Conservation (phyloP, 2,329 filamentous ascomycete genomes). For the Pestalotiopsis sp. region DNA sequence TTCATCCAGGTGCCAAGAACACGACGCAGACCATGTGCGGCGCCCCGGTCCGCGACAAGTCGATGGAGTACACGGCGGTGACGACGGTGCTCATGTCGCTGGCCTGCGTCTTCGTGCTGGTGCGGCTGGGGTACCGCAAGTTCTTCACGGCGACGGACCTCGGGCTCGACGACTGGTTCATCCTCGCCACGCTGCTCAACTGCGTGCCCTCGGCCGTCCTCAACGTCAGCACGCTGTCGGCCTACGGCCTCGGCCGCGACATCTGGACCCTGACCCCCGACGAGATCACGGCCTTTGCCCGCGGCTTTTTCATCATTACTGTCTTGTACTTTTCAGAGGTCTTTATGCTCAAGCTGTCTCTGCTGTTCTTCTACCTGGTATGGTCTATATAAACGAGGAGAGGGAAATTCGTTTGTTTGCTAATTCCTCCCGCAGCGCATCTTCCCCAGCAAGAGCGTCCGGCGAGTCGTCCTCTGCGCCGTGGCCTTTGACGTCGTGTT, state of each 20-base stretch:
- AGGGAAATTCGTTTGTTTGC: not conserved
- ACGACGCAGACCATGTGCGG: constrained; percentile 18
- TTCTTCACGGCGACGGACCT: constrained; percentile 17
- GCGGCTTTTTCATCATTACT: constrained; percentile 24
- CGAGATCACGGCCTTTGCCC: constrained; percentile 24
- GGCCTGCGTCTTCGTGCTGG: constrained; percentile 14
- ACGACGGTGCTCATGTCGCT: constrained; percentile 14
- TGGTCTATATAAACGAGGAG: not conserved
- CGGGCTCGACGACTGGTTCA: constrained; percentile 18
- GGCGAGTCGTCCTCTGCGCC: constrained; percentile 16
- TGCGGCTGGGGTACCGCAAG: constrained; percentile 16
- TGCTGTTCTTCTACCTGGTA: constrained; percentile 37
- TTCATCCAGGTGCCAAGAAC: constrained; percentile 17
- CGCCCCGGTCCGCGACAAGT: constrained; percentile 15
- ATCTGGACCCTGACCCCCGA: constrained; percentile 27
- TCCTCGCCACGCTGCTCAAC: constrained; percentile 16
- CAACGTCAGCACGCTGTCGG: constrained; percentile 16
- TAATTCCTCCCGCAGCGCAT: constrained; percentile 23
- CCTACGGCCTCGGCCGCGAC: constrained; percentile 26
- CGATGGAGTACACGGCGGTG: constrained; percentile 14
- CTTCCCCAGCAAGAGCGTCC: constrained; percentile 27
- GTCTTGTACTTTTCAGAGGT: constrained; percentile 23
- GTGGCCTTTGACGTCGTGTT: constrained; percentile 24
- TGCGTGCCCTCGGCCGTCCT: constrained; percentile 17
- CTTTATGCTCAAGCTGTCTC: constrained; percentile 34